Evolutionary conservation across 306 rosid species (phyloP), one percentile per base, ranked within the genome.

Genomic region (Herpetospermum pedunculosum): DNA sequence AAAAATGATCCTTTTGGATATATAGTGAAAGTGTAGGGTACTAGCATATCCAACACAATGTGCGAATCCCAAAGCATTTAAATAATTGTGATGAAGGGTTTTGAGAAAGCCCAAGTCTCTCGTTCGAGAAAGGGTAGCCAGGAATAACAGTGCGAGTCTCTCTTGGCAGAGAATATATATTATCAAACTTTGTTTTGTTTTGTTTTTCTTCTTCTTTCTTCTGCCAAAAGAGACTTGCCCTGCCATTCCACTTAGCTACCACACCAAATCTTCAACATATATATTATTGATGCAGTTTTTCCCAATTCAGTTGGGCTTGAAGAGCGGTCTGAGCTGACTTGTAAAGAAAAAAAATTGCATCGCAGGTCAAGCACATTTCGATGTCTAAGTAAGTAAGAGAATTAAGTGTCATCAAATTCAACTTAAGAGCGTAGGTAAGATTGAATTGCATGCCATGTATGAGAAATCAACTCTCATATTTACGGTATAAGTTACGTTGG

Each of bases 141-240:
- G 26, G 74, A 69, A 69, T 69, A 69, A 69, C 74, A 69, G 74
- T 69, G 74, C 23, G 74, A 69, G 52, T 69, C 74, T 69, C 74
- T 28, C 5, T 69, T 69, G 74, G 54, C 74, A 69, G 74, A 69
- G 19, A 40, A n/a, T 21, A n/a, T 2, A 3, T 54, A 54, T 21
- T 21, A 48, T 8, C 8, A 48, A 0, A 7, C 5, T 19, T 50
- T 53, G 60, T 23, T 53, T 53, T 21, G 28, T 4, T 21, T 7
- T 2, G n/a, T 18, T 18, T 47, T 15, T 46, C 49, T 10, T 8
- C 0, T 15, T n/a, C 28, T 21, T 26, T 26, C 63, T 58, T 58
- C 64, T 58, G 64, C 64, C 64, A 58, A 58, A 58, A 58, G 64
- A 58, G 64, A 58, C 64, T 58, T 58, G 64, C 64, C 64, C 64